These are phyloP conservation scores for Brasilioporus rufonigricans DNA, from an alignment of 768 basidiomycete species.

Conservation along the genomic window DNA sequence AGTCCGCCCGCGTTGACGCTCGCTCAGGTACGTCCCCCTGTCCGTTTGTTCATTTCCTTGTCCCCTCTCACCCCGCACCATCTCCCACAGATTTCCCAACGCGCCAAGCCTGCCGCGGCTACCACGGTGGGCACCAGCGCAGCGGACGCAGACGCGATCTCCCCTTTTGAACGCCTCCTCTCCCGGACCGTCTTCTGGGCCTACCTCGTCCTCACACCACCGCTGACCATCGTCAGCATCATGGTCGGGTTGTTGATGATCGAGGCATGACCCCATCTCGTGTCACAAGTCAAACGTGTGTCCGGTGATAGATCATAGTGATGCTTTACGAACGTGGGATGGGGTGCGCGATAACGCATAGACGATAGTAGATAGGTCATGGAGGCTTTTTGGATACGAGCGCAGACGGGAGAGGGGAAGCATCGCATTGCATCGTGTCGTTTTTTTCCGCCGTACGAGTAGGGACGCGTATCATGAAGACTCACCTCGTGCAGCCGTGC, in stretches of 20 bases:
- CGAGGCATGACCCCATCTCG: not conserved
- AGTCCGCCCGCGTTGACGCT: conserved; percentile 80
- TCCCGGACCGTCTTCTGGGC: conserved; percentile 92
- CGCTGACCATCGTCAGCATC: conserved; percentile 75
- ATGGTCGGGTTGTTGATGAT: conserved; percentile 58
- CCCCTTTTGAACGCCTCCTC: conserved; percentile 80
- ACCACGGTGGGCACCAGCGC: no score
- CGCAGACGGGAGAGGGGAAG: no score
- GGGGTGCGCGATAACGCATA: no score
- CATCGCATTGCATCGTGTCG: no score
- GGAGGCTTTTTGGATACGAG: no score
- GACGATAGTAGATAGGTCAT: no score
- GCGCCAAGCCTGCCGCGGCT: not conserved
- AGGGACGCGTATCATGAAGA: no score
- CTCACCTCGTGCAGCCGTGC: no score
- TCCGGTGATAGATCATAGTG: no score
- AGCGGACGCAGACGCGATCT: conserved; percentile 1
- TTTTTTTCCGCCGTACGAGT: no score
- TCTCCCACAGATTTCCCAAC: conserved; percentile 22
- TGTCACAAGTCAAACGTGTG: no score
- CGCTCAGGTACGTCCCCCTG: conserved; percentile 45
- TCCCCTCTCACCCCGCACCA: not conserved
- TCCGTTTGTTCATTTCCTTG: conserved; percentile 20
- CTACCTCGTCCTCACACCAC: conserved; percentile 86
- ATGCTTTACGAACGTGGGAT: no score